Evolutionary conservation across 768 basidiomycete genomes (phyloP).

Genomic region (Psilocybe tampanensis): DNA sequence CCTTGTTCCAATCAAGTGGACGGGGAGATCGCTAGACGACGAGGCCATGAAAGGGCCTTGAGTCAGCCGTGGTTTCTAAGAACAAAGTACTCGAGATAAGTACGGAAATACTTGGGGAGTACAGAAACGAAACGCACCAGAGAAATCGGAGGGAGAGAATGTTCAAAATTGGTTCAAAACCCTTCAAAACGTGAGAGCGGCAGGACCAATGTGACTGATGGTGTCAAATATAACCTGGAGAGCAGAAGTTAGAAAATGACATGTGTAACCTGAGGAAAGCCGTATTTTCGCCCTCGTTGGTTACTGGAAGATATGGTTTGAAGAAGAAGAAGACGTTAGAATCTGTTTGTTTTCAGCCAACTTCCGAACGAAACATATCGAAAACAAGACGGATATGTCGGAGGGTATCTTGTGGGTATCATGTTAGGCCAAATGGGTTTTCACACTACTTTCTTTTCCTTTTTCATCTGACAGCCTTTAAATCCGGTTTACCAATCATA

Average conservation of each 20-base stretch:
- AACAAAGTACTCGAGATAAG: no score
- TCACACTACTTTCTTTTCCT: constrained; percentile 10
- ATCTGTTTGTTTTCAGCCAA: no score
- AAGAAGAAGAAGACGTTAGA: not conserved
- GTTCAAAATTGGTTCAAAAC: no score
- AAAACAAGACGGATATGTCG: no score
- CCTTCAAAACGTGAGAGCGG: constrained; percentile 10
- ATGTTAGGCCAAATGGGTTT: constrained; percentile 26
- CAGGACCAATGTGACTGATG: constrained; percentile 16
- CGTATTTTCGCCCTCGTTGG: constrained; percentile 12
- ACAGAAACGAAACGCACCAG: no score
- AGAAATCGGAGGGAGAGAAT: no score
- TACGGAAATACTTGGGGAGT: no score
- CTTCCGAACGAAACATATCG: no score
- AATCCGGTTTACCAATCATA: constrained; percentile 13
- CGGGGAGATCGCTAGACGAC: constrained; percentile 23
- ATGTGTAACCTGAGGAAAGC: constrained; percentile 6
- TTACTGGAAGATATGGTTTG: not conserved
- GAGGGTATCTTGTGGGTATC: no score
- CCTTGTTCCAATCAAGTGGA: constrained; percentile 43
- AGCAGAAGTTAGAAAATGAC: not conserved
- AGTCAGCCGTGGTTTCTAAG: not conserved
- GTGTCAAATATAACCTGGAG: constrained; percentile 16
- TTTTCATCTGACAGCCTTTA: constrained; percentile 18
- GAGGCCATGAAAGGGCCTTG: not conserved